These are phyloP conservation scores for Agarophyton chilense DNA, from an alignment of 23 red algal species.

Conservation along the genomic window DNA sequence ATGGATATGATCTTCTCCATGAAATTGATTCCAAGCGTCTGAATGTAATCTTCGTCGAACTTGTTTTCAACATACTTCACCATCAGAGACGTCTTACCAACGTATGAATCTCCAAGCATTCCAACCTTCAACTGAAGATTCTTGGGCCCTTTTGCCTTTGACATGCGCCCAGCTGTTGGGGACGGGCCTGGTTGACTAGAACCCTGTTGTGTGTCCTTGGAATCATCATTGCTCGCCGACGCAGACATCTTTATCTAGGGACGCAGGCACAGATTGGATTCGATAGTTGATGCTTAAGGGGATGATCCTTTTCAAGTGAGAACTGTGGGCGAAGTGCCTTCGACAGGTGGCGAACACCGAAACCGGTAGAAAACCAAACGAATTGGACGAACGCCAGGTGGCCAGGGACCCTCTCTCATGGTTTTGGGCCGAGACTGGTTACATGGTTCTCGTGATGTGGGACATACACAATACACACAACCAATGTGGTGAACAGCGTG, in stretches of 20 bases:
- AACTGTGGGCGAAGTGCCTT: too few relatives aligned
- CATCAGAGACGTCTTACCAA: slow-evolving; percentile 92
- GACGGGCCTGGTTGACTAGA: slow-evolving; percentile 39
- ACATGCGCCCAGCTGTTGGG: slow-evolving; percentile 53
- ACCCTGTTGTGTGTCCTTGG: neutral
- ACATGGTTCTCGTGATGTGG: too few relatives aligned
- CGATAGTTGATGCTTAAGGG: too few relatives aligned
- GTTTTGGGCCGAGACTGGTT: too few relatives aligned
- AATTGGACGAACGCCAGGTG: too few relatives aligned
- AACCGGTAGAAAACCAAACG: too few relatives aligned
- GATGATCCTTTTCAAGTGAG: too few relatives aligned
- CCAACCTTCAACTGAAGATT: slow-evolving; percentile 88
- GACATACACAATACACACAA: too few relatives aligned
- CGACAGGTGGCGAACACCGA: too few relatives aligned
- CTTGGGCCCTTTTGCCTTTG: slow-evolving; percentile 43
- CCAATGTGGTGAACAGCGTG: too few relatives aligned
- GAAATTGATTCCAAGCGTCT: slow-evolving; percentile 99
- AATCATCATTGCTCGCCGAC: neutral
- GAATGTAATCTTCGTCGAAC: slow-evolving; percentile 99
- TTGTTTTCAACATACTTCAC: slow-evolving; percentile 90
- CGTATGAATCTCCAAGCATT: slow-evolving; percentile 87
- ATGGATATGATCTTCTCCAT: slow-evolving; percentile 94
- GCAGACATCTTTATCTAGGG: neutral
- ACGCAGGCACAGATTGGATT: neutral
- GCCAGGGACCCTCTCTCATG: too few relatives aligned